Conservation (phyloP, 1,284 basidiomycete genomes). For the Boletus subluridellus region DNA sequence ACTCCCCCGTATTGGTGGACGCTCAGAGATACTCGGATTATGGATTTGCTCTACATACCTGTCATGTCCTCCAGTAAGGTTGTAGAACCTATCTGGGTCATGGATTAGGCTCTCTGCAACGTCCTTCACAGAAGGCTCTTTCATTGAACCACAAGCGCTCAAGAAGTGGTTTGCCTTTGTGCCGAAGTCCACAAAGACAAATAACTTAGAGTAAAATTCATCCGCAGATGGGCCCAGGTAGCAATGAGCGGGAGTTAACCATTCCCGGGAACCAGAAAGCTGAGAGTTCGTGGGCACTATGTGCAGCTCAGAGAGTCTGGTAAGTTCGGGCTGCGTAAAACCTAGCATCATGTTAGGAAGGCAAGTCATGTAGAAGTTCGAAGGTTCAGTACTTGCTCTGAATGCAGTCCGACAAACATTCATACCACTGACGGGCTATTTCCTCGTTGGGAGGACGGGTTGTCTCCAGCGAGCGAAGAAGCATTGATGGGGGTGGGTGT, state of each 20-base stretch:
- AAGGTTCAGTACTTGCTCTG: neutral
- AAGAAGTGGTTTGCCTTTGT: slow-evolving; percentile 76
- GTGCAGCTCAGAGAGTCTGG: neutral
- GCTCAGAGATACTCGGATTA: neutral
- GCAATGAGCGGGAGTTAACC: slow-evolving; percentile 1
- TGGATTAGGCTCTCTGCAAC: slow-evolving; percentile 47
- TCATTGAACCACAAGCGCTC: slow-evolving; percentile 80
- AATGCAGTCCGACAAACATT: neutral
- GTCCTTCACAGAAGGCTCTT: slow-evolving; percentile 41
- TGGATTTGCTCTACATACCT: neutral
- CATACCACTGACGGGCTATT: slow-evolving; percentile 67
- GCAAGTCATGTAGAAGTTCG: neutral
- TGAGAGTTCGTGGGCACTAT: slow-evolving; percentile 6
- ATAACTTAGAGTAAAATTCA: slow-evolving; percentile 63
- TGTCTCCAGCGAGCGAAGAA: too few relatives aligned
- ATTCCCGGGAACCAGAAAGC: neutral
- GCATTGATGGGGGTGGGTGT: too few relatives aligned
- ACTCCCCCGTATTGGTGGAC: neutral
- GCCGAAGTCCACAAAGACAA: slow-evolving; percentile 88
- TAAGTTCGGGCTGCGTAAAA: neutral
- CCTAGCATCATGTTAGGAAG: neutral
- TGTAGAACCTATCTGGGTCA: slow-evolving; percentile 7
- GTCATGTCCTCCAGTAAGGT: slow-evolving; percentile 1
- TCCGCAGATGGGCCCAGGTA: slow-evolving; percentile 1
- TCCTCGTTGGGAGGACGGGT: neutral